Evolutionary conservation across 768 basidiomycete genomes (phyloP).

Genomic region (Phaeolepiota aurea): DNA sequence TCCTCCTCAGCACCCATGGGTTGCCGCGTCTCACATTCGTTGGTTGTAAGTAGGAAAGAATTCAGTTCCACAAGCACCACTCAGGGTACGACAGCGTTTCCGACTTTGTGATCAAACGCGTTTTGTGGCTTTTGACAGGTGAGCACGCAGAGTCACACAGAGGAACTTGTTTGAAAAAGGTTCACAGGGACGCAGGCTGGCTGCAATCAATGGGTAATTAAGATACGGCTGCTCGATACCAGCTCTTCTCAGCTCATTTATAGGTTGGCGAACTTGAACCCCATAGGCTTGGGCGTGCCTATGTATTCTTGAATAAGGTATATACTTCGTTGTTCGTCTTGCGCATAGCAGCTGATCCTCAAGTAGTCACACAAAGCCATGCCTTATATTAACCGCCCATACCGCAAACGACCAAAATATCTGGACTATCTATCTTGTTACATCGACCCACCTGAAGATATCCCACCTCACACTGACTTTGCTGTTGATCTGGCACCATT

Average conservation of each 20-base stretch:
- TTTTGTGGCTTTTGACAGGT: slow-evolving; percentile 57
- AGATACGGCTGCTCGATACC: not conserved
- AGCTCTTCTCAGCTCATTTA: not conserved
- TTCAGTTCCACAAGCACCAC: not conserved
- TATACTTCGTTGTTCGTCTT: not conserved
- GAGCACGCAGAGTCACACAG: too few species aligned
- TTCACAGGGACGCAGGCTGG: slow-evolving; percentile 42
- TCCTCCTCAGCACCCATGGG: slow-evolving; percentile 44
- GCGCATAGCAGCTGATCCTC: not conserved
- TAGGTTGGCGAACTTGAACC: slow-evolving; percentile 46
- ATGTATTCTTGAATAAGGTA: slow-evolving; percentile 57
- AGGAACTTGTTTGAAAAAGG: slow-evolving; percentile 17
- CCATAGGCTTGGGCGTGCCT: slow-evolving; percentile 48
- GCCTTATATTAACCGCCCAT: slow-evolving; percentile 54
- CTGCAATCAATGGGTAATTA: slow-evolving; percentile 50
- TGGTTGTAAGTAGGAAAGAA: slow-evolving; percentile 37
- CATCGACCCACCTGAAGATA: slow-evolving; percentile 46
- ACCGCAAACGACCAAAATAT: slow-evolving; percentile 30
- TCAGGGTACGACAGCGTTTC: slow-evolving; percentile 23
- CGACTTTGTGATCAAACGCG: slow-evolving; percentile 50
- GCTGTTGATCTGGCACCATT: slow-evolving; percentile 49
- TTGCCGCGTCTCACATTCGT: slow-evolving; percentile 41
- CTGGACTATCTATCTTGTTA: slow-evolving; percentile 46
- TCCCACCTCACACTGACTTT: slow-evolving; percentile 32
- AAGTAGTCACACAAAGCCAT: slow-evolving; percentile 48